A percentile compares a stretch with the other conserved stretches of the same genome.
These are phyloP conservation scores for Quercus lobata DNA, from an alignment of 331 rosid genomes.

Conservation along the genomic window DNA sequence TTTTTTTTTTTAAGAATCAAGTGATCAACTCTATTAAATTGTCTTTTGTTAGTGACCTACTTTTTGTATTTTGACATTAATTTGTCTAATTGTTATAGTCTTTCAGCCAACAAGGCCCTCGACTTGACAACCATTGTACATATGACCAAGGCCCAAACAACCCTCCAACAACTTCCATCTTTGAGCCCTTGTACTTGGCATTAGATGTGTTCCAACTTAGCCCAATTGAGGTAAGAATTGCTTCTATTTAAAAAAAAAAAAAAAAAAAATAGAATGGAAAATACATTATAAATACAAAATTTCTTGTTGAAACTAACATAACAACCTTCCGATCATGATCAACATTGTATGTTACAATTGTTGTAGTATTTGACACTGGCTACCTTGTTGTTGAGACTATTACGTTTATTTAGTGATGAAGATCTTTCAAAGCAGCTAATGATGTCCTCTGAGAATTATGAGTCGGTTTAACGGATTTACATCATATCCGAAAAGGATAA, in stretches of 20 bases:
- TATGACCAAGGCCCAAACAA: neutral
- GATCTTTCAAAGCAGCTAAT: constrained; percentile 24
- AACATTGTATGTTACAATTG: too few relatives aligned
- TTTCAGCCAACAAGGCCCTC: neutral
- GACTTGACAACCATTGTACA: constrained; percentile 16
- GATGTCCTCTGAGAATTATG: constrained; percentile 11
- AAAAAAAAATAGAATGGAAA: too few relatives aligned
- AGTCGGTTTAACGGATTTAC: constrained; percentile 26
- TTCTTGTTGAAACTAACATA: too few relatives aligned
- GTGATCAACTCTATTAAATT: too few relatives aligned
- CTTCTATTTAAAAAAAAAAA: too few relatives aligned
- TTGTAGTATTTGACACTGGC: too few relatives aligned
- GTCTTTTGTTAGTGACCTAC: too few relatives aligned
- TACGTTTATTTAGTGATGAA: too few relatives aligned
- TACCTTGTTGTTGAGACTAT: too few relatives aligned
- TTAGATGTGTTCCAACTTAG: constrained; percentile 19
- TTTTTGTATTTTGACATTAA: neutral
- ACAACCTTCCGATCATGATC: too few relatives aligned
- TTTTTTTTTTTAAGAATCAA: too few relatives aligned
- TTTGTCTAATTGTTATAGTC: neutral
- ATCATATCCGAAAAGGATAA: constrained; percentile 13
- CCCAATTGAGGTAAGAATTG: constrained; percentile 18
- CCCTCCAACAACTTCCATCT: constrained; percentile 5
- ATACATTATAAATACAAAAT: too few relatives aligned
- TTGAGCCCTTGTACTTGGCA: constrained; percentile 22